These are phyloP conservation scores for Rhodotorula sp. DNA, from an alignment of 1,284 basidiomycete genomes.

Conservation along the genomic window DNA sequence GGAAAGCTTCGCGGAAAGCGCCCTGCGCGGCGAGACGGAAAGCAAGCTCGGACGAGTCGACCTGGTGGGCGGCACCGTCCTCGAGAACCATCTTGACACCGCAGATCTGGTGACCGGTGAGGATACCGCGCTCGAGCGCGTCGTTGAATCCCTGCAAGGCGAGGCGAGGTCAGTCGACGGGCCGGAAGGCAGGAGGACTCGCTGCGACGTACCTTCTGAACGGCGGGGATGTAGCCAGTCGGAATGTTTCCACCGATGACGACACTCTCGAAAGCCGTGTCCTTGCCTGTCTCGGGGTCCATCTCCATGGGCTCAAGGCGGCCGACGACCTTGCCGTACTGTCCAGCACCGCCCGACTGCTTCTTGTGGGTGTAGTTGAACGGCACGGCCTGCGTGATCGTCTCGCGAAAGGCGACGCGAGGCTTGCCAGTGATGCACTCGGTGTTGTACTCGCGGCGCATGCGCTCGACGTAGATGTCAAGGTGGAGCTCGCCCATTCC, in stretches of 20 bases:
- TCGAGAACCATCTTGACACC: constrained; percentile 85
- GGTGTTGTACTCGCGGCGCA: constrained; percentile 96
- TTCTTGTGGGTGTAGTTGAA: constrained; percentile 98
- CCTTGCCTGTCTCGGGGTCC: constrained; percentile 76
- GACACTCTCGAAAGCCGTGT: constrained; percentile 80
- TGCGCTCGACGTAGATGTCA: constrained; percentile 98
- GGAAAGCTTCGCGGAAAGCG: constrained; percentile 89
- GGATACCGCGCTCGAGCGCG: constrained; percentile 83
- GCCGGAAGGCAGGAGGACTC: not conserved
- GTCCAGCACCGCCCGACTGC: constrained; percentile 95
- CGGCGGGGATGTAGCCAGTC: constrained; percentile 85
- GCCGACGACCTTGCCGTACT: constrained; percentile 91
- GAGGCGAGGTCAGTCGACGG: not conserved
- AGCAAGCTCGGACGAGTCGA: constrained; percentile 95
- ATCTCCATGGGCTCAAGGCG: constrained; percentile 87
- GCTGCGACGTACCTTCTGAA: constrained; percentile 70
- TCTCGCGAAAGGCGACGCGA: constrained; percentile 94
- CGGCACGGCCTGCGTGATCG: constrained; percentile 73
- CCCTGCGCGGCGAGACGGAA: constrained; percentile 88
- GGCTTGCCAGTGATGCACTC: constrained; percentile 94
- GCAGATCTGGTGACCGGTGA: constrained; percentile 85
- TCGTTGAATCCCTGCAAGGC: constrained; percentile 82
- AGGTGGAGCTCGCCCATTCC: constrained; percentile 99
- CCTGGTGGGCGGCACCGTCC: constrained; percentile 90
- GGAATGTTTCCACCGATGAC: constrained; percentile 94